Base-by-base conservation (phyloP, 1,284 basidiomycete genomes). In the Lentinus polychrous region DNA sequence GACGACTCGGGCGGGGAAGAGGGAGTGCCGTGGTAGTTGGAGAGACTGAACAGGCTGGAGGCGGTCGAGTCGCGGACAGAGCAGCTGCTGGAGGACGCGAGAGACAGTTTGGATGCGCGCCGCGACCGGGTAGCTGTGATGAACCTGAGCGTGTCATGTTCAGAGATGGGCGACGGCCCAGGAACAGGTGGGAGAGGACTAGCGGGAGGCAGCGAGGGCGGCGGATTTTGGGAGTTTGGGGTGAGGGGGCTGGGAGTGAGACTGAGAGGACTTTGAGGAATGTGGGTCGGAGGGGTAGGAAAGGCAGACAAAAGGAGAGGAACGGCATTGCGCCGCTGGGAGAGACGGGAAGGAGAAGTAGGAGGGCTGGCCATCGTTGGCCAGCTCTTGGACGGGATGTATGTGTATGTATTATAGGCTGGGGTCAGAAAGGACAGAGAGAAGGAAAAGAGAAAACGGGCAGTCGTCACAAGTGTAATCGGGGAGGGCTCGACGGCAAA, bases 201-300 rank as follows among this genome's bases (percentile, higher is more conserved):
- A 14, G 38, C 22, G 31, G 44, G 44, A n/a, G 44, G 44, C 10
- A 32, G 35, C 76, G 69, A 12, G 71, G 68, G 1, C 72, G 76
- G 0, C 72, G 75, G 8, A 73, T 75, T 2, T 27, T 27, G 27
- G 77, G 77, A 6, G 79, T 57, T 1, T 77, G 76, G 77, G 76
- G 11, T 79, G 68, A 0, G 74, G 76, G 0, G 65, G 50, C 0
- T n/a, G n/a, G n/a, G n/a, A n/a, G n/a, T n/a, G n/a, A n/a, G n/a
- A n/a, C n/a, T n/a, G n/a, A n/a, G n/a, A n/a, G n/a, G n/a, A n/a
- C n/a, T 5, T 62, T 52, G 38, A 12, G 76, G 76, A 48, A 78
- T 78, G 58, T 71, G 69, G 0, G 73, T 68, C 0, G 75, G 77
- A 6, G 75, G 77, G 8, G 61, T 60, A n/a, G 74, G 77, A 56